Conservation (phyloP, 2,329 filamentous ascomycete genomes). For the Ceratocystiopsis minuta region DNA sequence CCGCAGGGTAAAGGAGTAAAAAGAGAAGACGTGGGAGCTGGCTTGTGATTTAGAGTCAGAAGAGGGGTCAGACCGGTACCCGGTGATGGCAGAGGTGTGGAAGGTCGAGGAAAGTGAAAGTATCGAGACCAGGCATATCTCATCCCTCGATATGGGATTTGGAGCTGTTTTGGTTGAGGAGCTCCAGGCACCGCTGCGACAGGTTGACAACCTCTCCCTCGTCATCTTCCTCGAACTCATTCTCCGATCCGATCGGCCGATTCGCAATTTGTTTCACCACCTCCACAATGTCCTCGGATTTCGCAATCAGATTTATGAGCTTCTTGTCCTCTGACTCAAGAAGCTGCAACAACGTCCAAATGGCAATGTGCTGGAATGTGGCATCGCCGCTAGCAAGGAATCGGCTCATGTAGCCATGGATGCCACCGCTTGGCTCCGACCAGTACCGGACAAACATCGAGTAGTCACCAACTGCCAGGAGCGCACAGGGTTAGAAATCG, state of each 20-base stretch:
- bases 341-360: constrained; percentile 91
- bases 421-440: constrained; percentile 80
- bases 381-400: constrained; percentile 90
- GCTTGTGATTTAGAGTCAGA: neutral
- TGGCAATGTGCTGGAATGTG: constrained; percentile 97
- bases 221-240: constrained; percentile 73
- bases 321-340: constrained; percentile 87
- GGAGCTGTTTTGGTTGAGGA: constrained; percentile 57
- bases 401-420: constrained; percentile 83
- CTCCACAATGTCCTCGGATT: constrained; percentile 77
- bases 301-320: constrained; percentile 73
- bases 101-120: no score
- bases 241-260: constrained; percentile 71
- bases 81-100: neutral
- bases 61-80: neutral
- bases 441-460: constrained; percentile 90
- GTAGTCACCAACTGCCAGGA: constrained; percentile 67
- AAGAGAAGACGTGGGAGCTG: neutral
- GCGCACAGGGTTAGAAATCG: neutral
- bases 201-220: constrained; percentile 86
- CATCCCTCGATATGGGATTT: constrained; percentile 72
- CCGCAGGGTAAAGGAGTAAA: no score
- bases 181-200: constrained; percentile 74
- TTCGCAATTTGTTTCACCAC: constrained; percentile 87
- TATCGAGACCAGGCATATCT: constrained; percentile 6